A percentile compares a stretch with the other conserved stretches of the same genome.
Evolutionary conservation across 305 asterid species (phyloP).

Genomic region (Nicotiana rustica): DNA sequence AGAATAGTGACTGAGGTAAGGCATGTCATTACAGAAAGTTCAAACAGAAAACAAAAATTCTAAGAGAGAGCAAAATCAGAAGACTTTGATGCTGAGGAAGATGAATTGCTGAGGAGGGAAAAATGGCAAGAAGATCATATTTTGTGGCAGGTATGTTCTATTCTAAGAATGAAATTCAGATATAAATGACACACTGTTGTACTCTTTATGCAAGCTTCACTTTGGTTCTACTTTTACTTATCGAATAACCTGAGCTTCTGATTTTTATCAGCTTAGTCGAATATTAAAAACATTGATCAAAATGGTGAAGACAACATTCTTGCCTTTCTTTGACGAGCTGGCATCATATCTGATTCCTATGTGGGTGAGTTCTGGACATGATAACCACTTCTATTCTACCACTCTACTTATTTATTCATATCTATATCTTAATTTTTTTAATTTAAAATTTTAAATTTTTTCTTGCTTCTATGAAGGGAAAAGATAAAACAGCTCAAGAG

Average conservation of each 20-base stretch:
- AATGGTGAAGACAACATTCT: constrained; percentile 40
- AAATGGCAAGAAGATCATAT: too few relatives aligned
- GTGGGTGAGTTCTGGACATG: too few relatives aligned
- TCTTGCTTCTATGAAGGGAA: constrained; percentile 32
- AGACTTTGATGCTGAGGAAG: constrained; percentile 22
- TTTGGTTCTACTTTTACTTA: too few relatives aligned
- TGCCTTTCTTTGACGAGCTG: constrained; percentile 14
- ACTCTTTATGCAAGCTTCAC: too few relatives aligned
- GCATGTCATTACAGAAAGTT: constrained; percentile 19
- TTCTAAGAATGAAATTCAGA: not conserved
- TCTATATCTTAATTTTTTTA: too few relatives aligned
- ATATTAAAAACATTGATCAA: constrained; percentile 28
- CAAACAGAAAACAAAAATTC: constrained; percentile 17
- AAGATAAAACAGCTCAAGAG: constrained; percentile 43
- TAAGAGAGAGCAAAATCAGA: constrained; percentile 30
- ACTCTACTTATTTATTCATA: not conserved
- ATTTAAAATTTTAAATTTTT: not conserved
- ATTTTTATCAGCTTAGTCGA: constrained; percentile 37
- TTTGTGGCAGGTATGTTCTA: too few relatives aligned
- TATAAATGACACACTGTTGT: not conserved
- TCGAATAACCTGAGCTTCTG: not conserved
- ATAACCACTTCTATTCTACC: not conserved
- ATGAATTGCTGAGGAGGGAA: too few relatives aligned
- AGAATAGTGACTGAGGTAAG: constrained; percentile 29
- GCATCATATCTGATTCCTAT: too few relatives aligned